These are phyloP conservation scores for Barnettozyma sucrosica DNA, from an alignment of 805 yeast species.

Conservation along the genomic window DNA sequence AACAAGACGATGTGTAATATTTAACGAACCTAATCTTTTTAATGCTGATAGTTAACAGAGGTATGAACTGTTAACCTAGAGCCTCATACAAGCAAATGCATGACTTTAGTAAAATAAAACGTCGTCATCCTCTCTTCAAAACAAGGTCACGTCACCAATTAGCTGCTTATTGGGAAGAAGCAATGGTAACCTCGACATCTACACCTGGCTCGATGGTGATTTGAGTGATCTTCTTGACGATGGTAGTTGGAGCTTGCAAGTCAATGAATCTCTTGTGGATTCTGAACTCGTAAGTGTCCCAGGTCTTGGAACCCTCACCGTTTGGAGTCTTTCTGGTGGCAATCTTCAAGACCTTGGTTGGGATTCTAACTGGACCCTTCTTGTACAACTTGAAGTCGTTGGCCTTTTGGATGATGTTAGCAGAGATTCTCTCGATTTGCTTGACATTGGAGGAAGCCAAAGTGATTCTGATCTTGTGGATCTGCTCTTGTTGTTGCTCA, in stretches of 20 bases:
- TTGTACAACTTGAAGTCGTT: constrained; percentile 72
- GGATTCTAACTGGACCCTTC: constrained; percentile 99
- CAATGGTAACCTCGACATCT: constrained; percentile 91
- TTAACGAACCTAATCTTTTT: constrained; percentile 11
- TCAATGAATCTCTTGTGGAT: constrained; percentile 99
- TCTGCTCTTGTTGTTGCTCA: constrained; percentile 73
- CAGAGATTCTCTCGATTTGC: constrained; percentile 94
- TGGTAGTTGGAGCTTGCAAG: constrained; percentile 91
- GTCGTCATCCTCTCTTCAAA: background rate
- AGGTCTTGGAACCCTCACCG: constrained; percentile 99
- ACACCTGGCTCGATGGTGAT: constrained; percentile 99
- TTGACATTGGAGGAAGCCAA: constrained; percentile 98
- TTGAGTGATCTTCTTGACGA: constrained; percentile 93
- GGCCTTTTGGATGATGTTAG: constrained; percentile 86
- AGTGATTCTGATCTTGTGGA: constrained; percentile 98
- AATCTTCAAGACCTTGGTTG: constrained; percentile 97
- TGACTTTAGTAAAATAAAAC: constrained; percentile 6
- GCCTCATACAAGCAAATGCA: constrained; percentile 14
- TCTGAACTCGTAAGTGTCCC: constrained; percentile 99
- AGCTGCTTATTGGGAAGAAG: constrained; percentile 47
- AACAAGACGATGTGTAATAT: constrained; percentile 3
- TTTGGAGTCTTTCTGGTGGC: constrained; percentile 99
- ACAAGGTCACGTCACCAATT: background rate
- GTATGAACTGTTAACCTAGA: constrained; percentile 30
- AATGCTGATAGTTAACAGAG: constrained; percentile 29